Evolutionary conservation across 2,329 filamentous ascomycete species (phyloP), one percentile per base, ranked within the genome.

Genomic region (Claviceps cyperi): DNA sequence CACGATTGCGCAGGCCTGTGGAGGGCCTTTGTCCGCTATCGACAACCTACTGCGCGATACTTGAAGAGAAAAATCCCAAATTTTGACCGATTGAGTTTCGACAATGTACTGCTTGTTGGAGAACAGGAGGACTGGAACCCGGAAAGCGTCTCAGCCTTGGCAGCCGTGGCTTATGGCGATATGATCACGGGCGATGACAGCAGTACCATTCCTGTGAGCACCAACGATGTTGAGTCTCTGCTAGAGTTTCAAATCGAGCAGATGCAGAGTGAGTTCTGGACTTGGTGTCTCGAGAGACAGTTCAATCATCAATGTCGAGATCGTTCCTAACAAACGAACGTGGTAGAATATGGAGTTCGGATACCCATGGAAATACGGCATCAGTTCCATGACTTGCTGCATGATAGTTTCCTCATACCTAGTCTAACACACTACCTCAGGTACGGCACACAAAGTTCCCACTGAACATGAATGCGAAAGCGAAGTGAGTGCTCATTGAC

Each of bases 211-310:
- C 65, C 74, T 2, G 74, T 86, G 50, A 92, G 87, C 64, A 81
- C 80, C 0, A 83, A 91, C 56, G 88, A 94, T 60, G 73, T 92
- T 7, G 86, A 94, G 61, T 78, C 78, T 32, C 69, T 96, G 28
- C 69, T 97, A 19, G 87, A 94, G 56, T 94, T 92, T 57, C 90
- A 95, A 60, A 83, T 97, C 38, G 83, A 86, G 55, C 81, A 88
- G 63, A 80, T 96, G 69, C 90, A 96, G 63, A 86, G 84, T 83
- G 67, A 60, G 71, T 66, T 24, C 40, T 14, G 13, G 6, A 22
- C 14, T 28, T 36, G 11, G 15, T 21, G 17, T 39, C 7, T 14
- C 17, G 11, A 32, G 28, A 32, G 28, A 32, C 9, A 32, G 28
- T 32, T 11, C 28, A 32, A 32, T 11, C 9, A 32, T 32, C 28